Evolutionary conservation across 345 rosid genomes (phyloP).

Genomic region (Chamaenerion angustifolium): DNA sequence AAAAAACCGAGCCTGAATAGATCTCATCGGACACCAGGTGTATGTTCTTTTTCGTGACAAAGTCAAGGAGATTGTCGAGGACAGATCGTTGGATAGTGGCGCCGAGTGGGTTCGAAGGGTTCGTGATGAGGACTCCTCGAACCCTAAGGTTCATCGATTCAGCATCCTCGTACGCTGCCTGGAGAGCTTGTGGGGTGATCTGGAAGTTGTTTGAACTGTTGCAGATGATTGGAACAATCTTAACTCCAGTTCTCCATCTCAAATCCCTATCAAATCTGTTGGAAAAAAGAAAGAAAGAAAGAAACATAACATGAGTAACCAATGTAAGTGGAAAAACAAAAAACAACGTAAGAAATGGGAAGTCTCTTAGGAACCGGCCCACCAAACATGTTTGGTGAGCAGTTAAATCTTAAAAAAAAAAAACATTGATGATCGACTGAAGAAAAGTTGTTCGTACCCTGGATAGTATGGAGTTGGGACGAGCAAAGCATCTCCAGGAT

Average conservation of each 20-base stretch:
- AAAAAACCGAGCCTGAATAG: constrained; percentile 10
- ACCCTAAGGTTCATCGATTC: constrained; percentile 6
- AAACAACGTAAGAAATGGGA: too few species aligned
- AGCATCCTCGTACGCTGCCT: constrained; percentile 8
- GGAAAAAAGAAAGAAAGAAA: neutral
- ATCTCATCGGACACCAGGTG: constrained; percentile 13
- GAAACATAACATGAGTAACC: neutral
- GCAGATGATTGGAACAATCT: constrained; percentile 10
- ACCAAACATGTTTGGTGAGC: too few species aligned
- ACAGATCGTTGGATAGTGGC: constrained; percentile 4
- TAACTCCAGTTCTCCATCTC: constrained; percentile 11
- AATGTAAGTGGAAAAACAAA: neutral
- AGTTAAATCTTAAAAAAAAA: too few species aligned
- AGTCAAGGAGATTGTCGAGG: neutral
- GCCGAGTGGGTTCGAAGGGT: constrained; percentile 16
- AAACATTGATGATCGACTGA: neutral
- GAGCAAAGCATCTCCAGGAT: constrained; percentile 17
- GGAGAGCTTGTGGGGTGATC: constrained; percentile 6
- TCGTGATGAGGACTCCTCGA: constrained; percentile 7
- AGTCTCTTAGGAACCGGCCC: neutral
- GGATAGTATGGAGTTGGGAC: constrained; percentile 16
- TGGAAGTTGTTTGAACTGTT: constrained; percentile 15
- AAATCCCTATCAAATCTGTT: constrained; percentile 13
- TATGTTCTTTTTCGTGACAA: constrained; percentile 8
- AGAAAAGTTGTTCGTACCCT: constrained; percentile 2